Base-by-base conservation (phyloP, 352 stramenopile genomes). In the Globisporangium solare region DNA sequence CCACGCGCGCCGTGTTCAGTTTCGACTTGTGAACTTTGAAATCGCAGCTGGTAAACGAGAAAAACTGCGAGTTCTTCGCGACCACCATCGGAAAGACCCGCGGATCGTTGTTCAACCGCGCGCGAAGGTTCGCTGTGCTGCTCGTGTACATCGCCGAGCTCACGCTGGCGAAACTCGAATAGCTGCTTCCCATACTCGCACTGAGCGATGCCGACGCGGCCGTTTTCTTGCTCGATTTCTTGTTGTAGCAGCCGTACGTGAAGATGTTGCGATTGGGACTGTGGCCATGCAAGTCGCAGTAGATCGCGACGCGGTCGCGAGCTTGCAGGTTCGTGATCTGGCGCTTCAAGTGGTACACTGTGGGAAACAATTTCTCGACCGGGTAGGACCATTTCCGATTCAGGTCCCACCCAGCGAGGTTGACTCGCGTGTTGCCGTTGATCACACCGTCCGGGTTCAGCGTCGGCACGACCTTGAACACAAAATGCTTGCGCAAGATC, bases 401-500 rank as follows among this genome's bases (percentile, higher is more conserved):
- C 12, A 92, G 68, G 46, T 92, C 83, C 78, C 78, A 90, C 1
- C 79, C 91, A 0, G 89, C 82, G 15, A 97, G 71, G 47, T 76
- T 94, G 13, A 90, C 85, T 18, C 91, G 85, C 45, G 92, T 94
- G 59, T 97, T 97, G 56, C 91, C 91, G 47, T 96, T 89, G 41
- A 97, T 86, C 41, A 97, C 91, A 20, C 91, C 91, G 59, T 97
- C 91, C 0, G 87, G 86, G 47, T 97, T 97, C 40, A 97, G 81
- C 91, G 97, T 97, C 6, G 91, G 91, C 7, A 96, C 83, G 18
- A 97, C 47, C 63, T 96, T 95, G 61, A 97, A 96, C 15, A 96
- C 62, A 24, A 96, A 96, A 51, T 89, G 60, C 31, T 74, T 69
- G 3, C 89, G 81, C 10, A 97, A 67, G 12, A 92, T 58, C 2